phyloP scores from a whole-genome alignment of 139 green algal species.

The Coelastrella sp. region DNA sequence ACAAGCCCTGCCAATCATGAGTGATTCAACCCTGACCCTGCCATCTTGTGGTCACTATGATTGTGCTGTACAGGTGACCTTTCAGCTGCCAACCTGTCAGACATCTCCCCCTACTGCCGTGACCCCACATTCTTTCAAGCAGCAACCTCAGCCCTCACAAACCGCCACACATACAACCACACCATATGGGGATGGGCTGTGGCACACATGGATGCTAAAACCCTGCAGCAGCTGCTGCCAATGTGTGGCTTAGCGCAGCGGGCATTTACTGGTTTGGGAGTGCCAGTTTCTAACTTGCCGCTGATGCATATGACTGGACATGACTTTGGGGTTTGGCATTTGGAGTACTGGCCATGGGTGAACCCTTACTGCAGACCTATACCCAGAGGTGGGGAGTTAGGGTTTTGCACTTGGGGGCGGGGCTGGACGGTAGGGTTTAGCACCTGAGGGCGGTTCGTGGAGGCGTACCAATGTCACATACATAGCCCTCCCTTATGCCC shows the following conservation, averaged over 20 bases:
- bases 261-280: not conserved
- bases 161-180: constrained; percentile 1
- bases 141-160: not conserved
- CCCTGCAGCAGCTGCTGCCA: constrained; percentile 33
- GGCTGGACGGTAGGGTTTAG: too few species aligned
- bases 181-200: constrained; percentile 23
- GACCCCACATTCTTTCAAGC: not conserved
- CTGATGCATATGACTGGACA: not conserved
- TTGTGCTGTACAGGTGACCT: not conserved
- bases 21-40: too few species aligned
- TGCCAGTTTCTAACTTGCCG: not conserved
- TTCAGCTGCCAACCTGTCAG: not conserved
- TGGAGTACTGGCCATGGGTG: constrained; percentile 44
- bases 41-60: too few species aligned
- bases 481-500: too few species aligned
- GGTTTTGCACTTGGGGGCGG: too few species aligned
- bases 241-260: not conserved
- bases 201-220: not conserved
- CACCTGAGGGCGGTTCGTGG: too few species aligned
- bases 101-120: not conserved
- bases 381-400: not conserved
- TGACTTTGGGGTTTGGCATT: constrained; percentile 9
- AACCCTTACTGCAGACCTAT: constrained; percentile 41
- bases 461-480: too few species aligned
- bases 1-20: too few species aligned